These are phyloP conservation scores for Kitagawia praeruptora DNA, from an alignment of 129 eudicot genomes.

Conservation along the genomic window DNA sequence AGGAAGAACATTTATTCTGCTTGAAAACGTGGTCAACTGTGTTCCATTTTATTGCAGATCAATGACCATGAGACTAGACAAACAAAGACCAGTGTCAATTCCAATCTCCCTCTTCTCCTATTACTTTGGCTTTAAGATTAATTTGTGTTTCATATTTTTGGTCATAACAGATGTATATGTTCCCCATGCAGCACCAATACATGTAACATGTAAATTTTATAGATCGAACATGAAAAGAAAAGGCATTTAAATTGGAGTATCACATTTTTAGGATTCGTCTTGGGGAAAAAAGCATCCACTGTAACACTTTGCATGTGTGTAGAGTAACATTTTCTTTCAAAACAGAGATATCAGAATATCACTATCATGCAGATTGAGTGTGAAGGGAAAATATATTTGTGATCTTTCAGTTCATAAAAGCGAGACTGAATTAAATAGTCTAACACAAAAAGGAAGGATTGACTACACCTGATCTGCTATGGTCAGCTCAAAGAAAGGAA, in stretches of 20 bases:
- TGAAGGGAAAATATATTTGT: neutral
- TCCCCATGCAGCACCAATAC: neutral
- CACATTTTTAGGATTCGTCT: neutral
- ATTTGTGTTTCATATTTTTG: neutral
- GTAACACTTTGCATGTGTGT: neutral
- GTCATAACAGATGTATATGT: neutral
- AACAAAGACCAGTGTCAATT: too few relatives aligned
- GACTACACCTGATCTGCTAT: neutral
- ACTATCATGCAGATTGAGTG: neutral
- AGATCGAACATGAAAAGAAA: neutral
- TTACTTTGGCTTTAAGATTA: neutral
- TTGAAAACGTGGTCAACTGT: too few relatives aligned
- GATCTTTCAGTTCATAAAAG: neutral
- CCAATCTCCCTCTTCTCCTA: too few relatives aligned
- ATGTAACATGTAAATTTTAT: neutral
- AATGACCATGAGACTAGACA: too few relatives aligned
- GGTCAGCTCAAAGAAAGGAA: neutral
- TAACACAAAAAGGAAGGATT: slow-evolving; percentile 4
- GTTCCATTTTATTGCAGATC: too few relatives aligned
- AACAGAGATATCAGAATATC: neutral
- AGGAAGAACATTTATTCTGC: too few relatives aligned
- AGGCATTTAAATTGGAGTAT: neutral
- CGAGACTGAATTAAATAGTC: neutral
- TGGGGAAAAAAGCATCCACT: slow-evolving; percentile 1
- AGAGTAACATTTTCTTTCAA: neutral